Evolutionary conservation across 2,329 filamentous ascomycete genomes (phyloP), one percentile per base, ranked within the genome.

Genomic region (Volutella citrinella): DNA sequence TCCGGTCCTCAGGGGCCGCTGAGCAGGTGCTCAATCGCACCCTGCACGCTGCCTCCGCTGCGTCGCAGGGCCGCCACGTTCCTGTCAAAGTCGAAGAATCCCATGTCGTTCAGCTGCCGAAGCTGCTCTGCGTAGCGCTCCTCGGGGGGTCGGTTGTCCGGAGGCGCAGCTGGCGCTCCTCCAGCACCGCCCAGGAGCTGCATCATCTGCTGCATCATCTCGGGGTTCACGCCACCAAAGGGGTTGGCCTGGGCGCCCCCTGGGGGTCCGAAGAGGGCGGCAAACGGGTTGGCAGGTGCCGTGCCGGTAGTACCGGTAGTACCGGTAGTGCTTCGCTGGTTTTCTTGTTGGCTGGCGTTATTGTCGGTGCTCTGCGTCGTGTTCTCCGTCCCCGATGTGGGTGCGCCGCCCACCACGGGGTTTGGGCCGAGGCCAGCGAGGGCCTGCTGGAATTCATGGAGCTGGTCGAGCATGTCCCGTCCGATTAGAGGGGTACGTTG

Each of bases 71-170:
- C 93, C 36, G 85, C 81, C 19, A 98, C 80, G 51, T 98, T 98
- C 49, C 86, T 72, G 32, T 98, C 91, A 56, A 97, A 98, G 57
- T 98, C 90, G 59, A 81, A 95, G 66, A 98, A 98, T 4, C 93
- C 93, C 93, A 98, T 98, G 48, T 97, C 93, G 60, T 98, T 98
- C 43, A 98, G 68, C 65, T 97, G 89, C 40, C 88, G 75, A 30
- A 98, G 70, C 64, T 98, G 91, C 19, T 87, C 82, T 4, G 86
- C 89, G 52, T 95, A 98, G 39, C 87, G 74, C 64, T 97, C 93
- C 69, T 98, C 93, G 0, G 93, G 91, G 5, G 93, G 90, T 43
- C 91, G 77, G 54, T 75, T 95, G 64, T 98, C 93, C 4, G 75
- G 64, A 6, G 88, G 84, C 13, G 76, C 65, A 10, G 75, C 61